Evolutionary conservation across 1,139 yeast genomes (phyloP).

Genomic region (Protomyces pachydermus): DNA sequence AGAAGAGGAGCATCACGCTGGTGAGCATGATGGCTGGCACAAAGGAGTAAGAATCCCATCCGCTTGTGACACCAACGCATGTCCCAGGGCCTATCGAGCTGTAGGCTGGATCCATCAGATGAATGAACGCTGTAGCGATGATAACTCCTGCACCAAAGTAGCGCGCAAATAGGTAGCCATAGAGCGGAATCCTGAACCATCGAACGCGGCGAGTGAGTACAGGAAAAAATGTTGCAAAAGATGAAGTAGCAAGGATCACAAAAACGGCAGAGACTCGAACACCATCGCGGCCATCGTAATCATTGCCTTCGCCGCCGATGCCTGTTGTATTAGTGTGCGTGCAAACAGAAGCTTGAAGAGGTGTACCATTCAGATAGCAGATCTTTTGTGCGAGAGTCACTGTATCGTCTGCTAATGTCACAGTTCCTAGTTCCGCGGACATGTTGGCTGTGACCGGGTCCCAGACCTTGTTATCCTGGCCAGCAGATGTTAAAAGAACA

Average conservation of each 20-base stretch:
- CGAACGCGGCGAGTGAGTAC: conserved; percentile 30
- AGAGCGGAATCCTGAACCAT: conserved; percentile 43
- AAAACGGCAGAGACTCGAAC: conserved; percentile 71
- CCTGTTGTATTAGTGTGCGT: conserved; percentile 1
- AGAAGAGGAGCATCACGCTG: conserved; percentile 38
- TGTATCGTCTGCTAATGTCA: conserved; percentile 4
- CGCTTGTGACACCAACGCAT: conserved; percentile 34
- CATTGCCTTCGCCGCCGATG: conserved; percentile 38
- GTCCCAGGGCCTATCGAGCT: conserved; percentile 31
- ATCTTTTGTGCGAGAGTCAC: conserved; percentile 13
- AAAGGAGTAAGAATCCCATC: conserved; percentile 31
- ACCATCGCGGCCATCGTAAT: conserved; percentile 49
- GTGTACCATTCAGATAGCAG: conserved; percentile 10
- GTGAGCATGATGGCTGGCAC: conserved; percentile 52
- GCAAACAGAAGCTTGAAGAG: not conserved
- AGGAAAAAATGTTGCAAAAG: conserved; percentile 39
- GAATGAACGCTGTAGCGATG: conserved; percentile 74
- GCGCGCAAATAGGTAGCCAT: conserved; percentile 63
- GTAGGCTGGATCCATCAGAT: conserved; percentile 45
- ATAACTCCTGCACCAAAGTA: conserved; percentile 82
- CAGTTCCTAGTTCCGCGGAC: conserved; percentile 6
- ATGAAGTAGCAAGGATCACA: conserved; percentile 57
- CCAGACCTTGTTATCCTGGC: too few relatives aligned
- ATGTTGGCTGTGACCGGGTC: not conserved
- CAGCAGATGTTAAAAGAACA: too few relatives aligned